Conservation (phyloP, 2,329 filamentous ascomycete genomes). For the Alternaria consortialis region DNA sequence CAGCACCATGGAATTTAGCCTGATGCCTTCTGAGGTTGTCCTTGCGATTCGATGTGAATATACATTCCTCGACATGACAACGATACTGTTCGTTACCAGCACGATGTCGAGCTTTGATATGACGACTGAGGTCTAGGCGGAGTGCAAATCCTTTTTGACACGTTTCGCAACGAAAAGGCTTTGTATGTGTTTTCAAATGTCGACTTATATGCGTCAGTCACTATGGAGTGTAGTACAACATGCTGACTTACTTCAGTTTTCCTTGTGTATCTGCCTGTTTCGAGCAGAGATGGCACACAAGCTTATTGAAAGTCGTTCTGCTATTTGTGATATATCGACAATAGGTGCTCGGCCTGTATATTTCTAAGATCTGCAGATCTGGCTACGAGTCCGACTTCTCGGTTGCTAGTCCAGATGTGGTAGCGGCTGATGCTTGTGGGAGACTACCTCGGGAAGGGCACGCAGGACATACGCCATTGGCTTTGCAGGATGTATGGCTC, state of each 20-base stretch:
- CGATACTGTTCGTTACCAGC: neutral
- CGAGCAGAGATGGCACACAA: neutral
- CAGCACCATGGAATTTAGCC: no score
- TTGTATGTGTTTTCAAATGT: slow-evolving; percentile 20
- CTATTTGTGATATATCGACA: neutral
- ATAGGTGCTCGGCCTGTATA: neutral
- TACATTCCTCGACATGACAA: slow-evolving; percentile 6
- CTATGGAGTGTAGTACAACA: neutral
- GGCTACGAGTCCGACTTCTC: neutral
- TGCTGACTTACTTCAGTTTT: slow-evolving; percentile 8
- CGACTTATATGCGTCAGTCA: slow-evolving; percentile 3
- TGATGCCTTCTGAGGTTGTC: slow-evolving; percentile 20
- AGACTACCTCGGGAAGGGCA: neutral
- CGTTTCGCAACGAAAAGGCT: slow-evolving; percentile 2
- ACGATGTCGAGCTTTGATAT: slow-evolving; percentile 12
- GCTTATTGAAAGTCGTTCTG: neutral
- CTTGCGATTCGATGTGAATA: neutral
- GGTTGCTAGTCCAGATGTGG: neutral
- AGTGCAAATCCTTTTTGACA: slow-evolving; percentile 15
- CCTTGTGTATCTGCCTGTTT: neutral
- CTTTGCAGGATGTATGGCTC: no score
- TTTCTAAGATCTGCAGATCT: neutral
- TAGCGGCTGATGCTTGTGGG: neutral
- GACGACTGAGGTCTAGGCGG: slow-evolving; percentile 13
- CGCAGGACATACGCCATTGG: no score